A percentile compares a stretch with the other conserved stretches of the same genome.
Evolutionary conservation across 306 rosid species (phyloP).

Genomic region (Trichosanthes truncata): DNA sequence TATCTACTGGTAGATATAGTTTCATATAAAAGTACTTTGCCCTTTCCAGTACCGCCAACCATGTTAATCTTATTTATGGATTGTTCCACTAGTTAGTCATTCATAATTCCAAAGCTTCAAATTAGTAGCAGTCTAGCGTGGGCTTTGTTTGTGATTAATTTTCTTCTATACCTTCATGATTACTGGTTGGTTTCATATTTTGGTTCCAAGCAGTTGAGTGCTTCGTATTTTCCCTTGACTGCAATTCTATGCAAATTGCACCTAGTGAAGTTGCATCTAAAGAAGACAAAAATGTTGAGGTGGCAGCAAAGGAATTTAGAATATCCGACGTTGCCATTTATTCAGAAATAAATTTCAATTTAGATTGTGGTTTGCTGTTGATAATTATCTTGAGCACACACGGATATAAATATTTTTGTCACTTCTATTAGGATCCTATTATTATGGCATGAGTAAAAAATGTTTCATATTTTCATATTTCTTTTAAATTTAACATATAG

Average conservation of each 20-base stretch:
- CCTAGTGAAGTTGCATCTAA: not conserved
- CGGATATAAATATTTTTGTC: not conserved
- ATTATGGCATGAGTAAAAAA: not conserved
- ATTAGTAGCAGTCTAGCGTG: not conserved
- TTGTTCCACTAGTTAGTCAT: not conserved
- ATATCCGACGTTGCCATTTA: not conserved
- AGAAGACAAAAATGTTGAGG: not conserved
- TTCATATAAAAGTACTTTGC: not conserved
- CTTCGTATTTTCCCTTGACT: not conserved
- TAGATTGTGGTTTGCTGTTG: not conserved
- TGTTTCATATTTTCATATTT: not conserved
- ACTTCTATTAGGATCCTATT: not conserved
- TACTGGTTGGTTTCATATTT: not conserved
- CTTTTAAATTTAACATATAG: slow-evolving; percentile 23
- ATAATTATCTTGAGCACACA: not conserved
- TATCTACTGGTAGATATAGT: not conserved
- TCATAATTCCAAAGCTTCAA: not conserved
- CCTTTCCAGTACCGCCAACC: not conserved
- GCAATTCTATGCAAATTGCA: not conserved
- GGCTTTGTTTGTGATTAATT: not conserved
- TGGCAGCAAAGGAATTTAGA: not conserved
- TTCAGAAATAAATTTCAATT: not conserved
- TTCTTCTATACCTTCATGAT: not conserved
- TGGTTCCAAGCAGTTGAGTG: not conserved
- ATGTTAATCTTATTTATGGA: not conserved